Percentiles rank a stretch among this genome's conserved stretches.
phyloP scores from a whole-genome alignment of 768 basidiomycete species.

The Tylopilus sp. region DNA sequence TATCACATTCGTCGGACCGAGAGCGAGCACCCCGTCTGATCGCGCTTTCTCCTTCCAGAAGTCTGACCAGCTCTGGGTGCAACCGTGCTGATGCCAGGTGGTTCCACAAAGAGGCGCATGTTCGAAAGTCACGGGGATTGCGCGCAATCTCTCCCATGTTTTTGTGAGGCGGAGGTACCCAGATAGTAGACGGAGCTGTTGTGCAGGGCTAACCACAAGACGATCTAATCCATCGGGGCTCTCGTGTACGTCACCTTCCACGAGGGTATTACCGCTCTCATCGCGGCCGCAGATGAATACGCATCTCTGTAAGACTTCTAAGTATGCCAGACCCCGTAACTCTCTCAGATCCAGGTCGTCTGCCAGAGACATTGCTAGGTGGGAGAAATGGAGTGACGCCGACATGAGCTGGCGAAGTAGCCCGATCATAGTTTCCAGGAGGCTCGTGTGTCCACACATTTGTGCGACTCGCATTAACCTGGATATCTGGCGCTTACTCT shows the following conservation, averaged over 20 bases:
- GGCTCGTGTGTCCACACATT: slow-evolving; percentile 56
- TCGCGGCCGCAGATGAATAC: slow-evolving; percentile 25
- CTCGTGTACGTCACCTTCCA: slow-evolving; percentile 33
- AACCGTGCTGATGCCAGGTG: slow-evolving; percentile 71
- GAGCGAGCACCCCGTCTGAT: slow-evolving; percentile 54
- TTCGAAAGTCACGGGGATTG: slow-evolving; percentile 55
- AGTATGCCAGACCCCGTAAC: slow-evolving; percentile 63
- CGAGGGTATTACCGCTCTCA: slow-evolving; percentile 10
- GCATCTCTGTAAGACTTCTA: slow-evolving; percentile 70
- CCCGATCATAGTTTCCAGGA: slow-evolving; percentile 57
- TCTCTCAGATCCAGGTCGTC: slow-evolving; percentile 63
- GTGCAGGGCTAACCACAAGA: slow-evolving; percentile 51
- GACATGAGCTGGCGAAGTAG: slow-evolving; percentile 61
- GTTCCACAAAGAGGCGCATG: slow-evolving; percentile 62
- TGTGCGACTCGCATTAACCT: slow-evolving; percentile 65
- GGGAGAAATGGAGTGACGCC: slow-evolving; percentile 61
- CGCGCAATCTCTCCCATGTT: slow-evolving; percentile 63
- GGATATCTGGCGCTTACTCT: slow-evolving; percentile 48
- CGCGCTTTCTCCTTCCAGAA: slow-evolving; percentile 78
- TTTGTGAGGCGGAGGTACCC: slow-evolving; percentile 68
- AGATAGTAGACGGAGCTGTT: slow-evolving; percentile 62
- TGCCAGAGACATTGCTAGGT: slow-evolving; percentile 68
- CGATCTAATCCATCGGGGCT: slow-evolving; percentile 40
- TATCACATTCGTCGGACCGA: slow-evolving; percentile 63
- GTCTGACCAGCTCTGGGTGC: slow-evolving; percentile 69